A percentile compares a stretch with the other conserved stretches of the same genome.
These are phyloP conservation scores for Syzygium oleosum DNA, from an alignment of 345 rosid species.

Conservation along the genomic window DNA sequence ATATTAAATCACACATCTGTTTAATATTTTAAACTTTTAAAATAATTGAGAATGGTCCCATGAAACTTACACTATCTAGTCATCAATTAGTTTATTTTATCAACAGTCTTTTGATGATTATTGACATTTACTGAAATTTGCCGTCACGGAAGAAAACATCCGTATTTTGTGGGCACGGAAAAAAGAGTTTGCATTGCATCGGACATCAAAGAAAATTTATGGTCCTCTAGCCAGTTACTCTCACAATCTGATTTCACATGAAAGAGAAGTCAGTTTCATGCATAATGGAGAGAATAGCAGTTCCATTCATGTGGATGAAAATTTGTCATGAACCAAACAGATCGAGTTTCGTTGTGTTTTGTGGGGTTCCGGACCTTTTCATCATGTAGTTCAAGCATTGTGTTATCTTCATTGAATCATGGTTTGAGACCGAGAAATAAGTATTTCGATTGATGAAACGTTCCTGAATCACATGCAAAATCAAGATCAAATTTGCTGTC, in stretches of 20 bases:
- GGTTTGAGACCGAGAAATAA: background rate
- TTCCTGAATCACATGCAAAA: background rate
- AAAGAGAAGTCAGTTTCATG: background rate
- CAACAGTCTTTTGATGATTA: background rate
- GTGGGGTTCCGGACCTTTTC: background rate
- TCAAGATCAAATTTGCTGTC: background rate
- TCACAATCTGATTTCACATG: background rate
- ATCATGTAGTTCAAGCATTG: background rate
- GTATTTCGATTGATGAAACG: background rate
- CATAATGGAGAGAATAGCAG: background rate
- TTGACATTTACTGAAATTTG: background rate
- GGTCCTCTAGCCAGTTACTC: background rate
- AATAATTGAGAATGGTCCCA: background rate
- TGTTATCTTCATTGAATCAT: background rate
- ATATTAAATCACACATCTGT: accelerated
- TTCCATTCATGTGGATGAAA: background rate
- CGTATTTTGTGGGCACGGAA: background rate
- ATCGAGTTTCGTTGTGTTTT: background rate
- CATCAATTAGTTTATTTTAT: background rate
- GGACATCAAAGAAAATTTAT: background rate
- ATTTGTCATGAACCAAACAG: background rate
- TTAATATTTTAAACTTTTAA: background rate
- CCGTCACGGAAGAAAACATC: background rate
- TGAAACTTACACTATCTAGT: background rate
- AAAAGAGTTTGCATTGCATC: background rate